Base-by-base conservation (phyloP, 2,329 filamentous ascomycete species). In the Diaporthe ilicicola region DNA sequence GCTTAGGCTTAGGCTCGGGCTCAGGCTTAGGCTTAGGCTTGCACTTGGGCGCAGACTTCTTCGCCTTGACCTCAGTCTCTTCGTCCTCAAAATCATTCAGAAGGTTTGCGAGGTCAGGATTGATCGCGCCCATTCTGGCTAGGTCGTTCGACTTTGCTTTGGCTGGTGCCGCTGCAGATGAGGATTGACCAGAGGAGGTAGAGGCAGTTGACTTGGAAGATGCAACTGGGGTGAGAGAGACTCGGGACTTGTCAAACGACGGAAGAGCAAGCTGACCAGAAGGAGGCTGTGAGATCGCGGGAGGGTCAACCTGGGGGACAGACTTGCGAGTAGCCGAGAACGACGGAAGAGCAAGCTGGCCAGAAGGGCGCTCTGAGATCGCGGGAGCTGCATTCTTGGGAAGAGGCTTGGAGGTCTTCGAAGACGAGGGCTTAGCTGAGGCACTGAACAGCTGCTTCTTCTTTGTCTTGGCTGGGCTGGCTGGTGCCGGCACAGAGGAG, bases 111-210 rank as follows among this genome's bases (percentile, higher is more conserved):
- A 62, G 42, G 27, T 8, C 3, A 5, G 59, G 27, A 29, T 62
- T 13, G 29, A 62, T 6, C 42, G 59, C 19, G 59, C 59, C 59
- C 59, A 62, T 48, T 6, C 7, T 48, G 42, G 59, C 27, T 13
- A 62, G 42, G 24, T 62, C 48, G 17, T 22, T 34, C 13, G 56
- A 32, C 39, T 48, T 19, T 42, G 27, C 46, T 9, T 48, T 62
- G 27, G 39, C 19, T 13, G 42, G 17, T 27, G 59, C 59, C 27
- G 59, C 27, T 24, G 42, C 42, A 27, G 59, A 32, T 6, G 50
- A 55, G 59, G 59, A 24, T 62, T 62, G 59, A 62, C 27, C 39
- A 61, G 55, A 61, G 15, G 55, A 61, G 37, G 24, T 15, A 44
- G 56, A 46, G 27, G 56, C 15, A 34, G 42, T 32, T 27, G 56